These are phyloP conservation scores for Pythium dissimile DNA, from an alignment of 352 stramenopile genomes.

Conservation along the genomic window DNA sequence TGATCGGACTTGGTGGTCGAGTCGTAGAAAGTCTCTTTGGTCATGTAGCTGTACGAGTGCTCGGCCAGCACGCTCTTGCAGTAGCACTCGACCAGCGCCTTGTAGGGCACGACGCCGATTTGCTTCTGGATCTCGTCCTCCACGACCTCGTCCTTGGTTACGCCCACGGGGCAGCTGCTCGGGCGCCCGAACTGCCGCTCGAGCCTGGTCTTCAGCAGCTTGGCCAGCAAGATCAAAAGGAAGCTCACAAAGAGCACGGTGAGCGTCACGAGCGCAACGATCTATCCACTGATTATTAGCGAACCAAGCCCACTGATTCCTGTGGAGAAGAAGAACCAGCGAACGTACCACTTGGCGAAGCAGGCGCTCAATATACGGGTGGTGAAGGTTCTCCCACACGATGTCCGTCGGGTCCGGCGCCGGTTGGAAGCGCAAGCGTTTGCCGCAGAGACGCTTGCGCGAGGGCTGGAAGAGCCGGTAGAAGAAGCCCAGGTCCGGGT, in stretches of 20 bases:
- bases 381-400: constrained; percentile 81
- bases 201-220: constrained; percentile 68
- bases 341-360: constrained; percentile 55
- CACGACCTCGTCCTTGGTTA: constrained; percentile 61
- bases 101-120: constrained; percentile 53
- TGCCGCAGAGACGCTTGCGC: constrained; percentile 61
- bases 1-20: constrained; percentile 29
- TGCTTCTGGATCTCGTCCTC: constrained; percentile 64
- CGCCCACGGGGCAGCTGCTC: constrained; percentile 49
- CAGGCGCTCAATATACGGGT: constrained; percentile 52
- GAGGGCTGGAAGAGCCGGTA: constrained; percentile 70
- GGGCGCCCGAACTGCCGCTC: constrained; percentile 65
- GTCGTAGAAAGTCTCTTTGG: constrained; percentile 53
- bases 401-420: constrained; percentile 81
- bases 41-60: constrained; percentile 62
- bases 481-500: constrained; percentile 67
- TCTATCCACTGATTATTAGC: constrained; percentile 24
- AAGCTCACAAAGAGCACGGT: constrained; percentile 72
- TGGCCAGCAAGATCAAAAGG: constrained; percentile 68
- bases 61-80: constrained; percentile 55
- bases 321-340: not conserved
- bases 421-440: constrained; percentile 64
- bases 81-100: constrained; percentile 76
- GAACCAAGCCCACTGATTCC: not conserved
- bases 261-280: constrained; percentile 67